A percentile compares a stretch with the other conserved stretches of the same genome.
Evolutionary conservation across 179 eudicot genomes (phyloP).

Genomic region (Carnegiea gigantea): DNA sequence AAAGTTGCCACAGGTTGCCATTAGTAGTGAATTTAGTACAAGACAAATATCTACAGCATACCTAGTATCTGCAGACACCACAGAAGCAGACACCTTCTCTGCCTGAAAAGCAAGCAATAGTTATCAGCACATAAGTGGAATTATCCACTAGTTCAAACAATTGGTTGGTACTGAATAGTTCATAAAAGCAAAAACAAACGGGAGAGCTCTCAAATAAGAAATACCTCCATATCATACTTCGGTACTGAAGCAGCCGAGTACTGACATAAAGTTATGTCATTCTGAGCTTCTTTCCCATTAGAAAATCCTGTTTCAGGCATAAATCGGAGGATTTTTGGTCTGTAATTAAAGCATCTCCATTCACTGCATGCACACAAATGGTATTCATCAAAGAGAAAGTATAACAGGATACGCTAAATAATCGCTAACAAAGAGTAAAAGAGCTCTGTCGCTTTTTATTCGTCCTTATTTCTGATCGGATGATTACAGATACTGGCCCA

Average conservation of each 20-base stretch:
- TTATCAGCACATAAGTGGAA: conserved; percentile 6
- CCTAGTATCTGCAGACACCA: conserved; percentile 22
- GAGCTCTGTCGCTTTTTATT: background rate
- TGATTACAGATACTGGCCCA: background rate
- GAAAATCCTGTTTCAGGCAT: conserved; percentile 46
- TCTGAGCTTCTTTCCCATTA: conserved; percentile 36
- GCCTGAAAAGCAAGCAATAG: conserved; percentile 30
- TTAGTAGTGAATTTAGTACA: background rate
- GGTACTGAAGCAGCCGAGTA: conserved; percentile 84
- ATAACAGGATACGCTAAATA: background rate
- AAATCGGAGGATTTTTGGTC: conserved; percentile 55
- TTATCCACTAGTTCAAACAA: conserved; percentile 7
- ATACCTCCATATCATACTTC: conserved; percentile 40
- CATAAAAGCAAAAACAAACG: background rate
- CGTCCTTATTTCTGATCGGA: background rate
- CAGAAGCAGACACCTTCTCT: conserved; percentile 5
- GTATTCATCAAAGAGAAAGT: conserved; percentile 4
- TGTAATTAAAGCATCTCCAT: conserved; percentile 70
- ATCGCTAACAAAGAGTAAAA: background rate
- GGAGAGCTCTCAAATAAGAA: background rate
- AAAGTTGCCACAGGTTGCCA: background rate
- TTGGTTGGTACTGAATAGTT: background rate
- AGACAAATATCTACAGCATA: conserved; percentile 9
- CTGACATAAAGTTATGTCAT: conserved; percentile 57
- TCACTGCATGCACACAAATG: conserved; percentile 48